A percentile compares a stretch with the other conserved stretches of the same genome.
Conservation (phyloP, 164 flowering plant genomes). For the Liquidambar formosana region DNA sequence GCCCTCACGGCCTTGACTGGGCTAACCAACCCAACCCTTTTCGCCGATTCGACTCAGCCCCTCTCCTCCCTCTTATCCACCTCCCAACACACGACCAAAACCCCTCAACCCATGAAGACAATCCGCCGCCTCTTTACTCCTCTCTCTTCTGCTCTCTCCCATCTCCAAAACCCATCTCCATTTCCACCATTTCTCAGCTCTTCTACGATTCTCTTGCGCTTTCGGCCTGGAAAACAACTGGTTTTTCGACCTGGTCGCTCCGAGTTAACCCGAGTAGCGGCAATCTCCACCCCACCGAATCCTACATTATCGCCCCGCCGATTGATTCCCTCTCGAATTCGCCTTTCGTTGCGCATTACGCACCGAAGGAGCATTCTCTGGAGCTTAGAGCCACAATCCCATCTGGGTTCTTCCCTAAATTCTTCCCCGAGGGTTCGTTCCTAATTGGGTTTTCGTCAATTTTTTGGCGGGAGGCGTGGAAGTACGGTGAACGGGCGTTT, state of each 20-base stretch:
- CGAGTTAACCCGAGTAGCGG: constrained; percentile 98
- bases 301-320: constrained; percentile 69
- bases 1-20: constrained; percentile 94
- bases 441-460: constrained; percentile 79
- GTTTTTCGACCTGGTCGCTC: constrained; percentile 86
- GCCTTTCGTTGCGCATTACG: constrained; percentile 82
- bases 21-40: constrained; percentile 97
- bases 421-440: constrained; percentile 54
- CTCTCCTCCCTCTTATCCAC: constrained; percentile 68
- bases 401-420: constrained; percentile 33
- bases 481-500: constrained; percentile 88
- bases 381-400: constrained; percentile 59
- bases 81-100: not conserved
- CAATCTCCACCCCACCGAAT: constrained; percentile 91
- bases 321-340: constrained; percentile 46
- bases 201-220: constrained; percentile 81
- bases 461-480: constrained; percentile 98
- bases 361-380: constrained; percentile 79
- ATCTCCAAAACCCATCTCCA: constrained; percentile 58
- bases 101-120: not conserved
- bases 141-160: constrained; percentile 61
- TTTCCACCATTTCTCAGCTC: constrained; percentile 60
- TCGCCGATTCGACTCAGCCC: constrained; percentile 70
- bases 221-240: constrained; percentile 93
- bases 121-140: constrained; percentile 54